Base-by-base conservation (phyloP, 768 basidiomycete species). In the Mycena vulgaris region DNA sequence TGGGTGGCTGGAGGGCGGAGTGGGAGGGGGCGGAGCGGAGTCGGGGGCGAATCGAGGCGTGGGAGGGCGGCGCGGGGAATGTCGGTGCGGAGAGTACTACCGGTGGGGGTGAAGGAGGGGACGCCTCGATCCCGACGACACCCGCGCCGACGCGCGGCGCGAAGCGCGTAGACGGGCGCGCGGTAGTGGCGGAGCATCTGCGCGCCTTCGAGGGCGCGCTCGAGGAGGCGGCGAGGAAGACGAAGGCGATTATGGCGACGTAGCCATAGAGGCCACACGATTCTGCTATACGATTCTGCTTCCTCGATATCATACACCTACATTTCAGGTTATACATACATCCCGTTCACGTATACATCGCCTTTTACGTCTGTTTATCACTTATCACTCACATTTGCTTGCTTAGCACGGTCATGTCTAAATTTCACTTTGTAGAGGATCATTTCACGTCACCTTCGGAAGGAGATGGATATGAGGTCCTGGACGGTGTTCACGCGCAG, bases 21-120 rank as follows among this genome's bases (percentile, higher is more conserved):
- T 94, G 91, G 87, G 95, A 96, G 73, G 93, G 91, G 70, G 95
- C 94, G 45, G 95, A 96, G 77, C 87, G 89, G 52, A 96, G 95
- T 76, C 87, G 92, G 37, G 76, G 85, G 67, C 88, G 84, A 78
- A 94, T 96, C 64, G 93, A 94, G 79, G 87, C 84, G 77, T 95
- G 95, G 95, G 95, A 96, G 76, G 93, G 89, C 1, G 77, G 86
- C 27, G 79, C 80, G 66, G 88, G 88, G 30, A 84, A 82, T 14
- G 82, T 81, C 23, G 80, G 80, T 49, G 49, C 49, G 5, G 62
- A 16, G 16, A 39, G 9, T 7, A 7, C 16, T 7, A 16, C 39
- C 10, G 17, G 14, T 39, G 39, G 39, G 39, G 14, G 14, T 16
- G 39, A 3, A 69, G 42, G 68, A 17, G 68, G 62, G 35, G 55